Evolutionary conservation across 2,329 filamentous ascomycete species (phyloP), one percentile per base, ranked within the genome.

Genomic region (Coniochaeta pulveracea): DNA sequence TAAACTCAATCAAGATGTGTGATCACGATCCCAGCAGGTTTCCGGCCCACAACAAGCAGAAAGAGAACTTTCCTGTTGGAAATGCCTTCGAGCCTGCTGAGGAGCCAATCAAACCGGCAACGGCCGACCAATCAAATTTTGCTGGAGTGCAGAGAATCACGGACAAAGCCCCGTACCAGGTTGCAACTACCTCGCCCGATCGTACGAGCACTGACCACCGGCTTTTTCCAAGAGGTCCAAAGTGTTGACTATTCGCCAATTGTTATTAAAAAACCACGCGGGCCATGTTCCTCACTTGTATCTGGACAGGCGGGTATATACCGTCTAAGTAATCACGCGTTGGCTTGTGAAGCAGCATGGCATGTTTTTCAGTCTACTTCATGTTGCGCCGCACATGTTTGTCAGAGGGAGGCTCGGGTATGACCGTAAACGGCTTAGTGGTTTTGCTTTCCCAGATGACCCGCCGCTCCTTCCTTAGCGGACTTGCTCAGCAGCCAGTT

Each of bases 381-480:
- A n/a, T 28, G 26, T 17, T 17, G 16, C 16, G 7, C 18, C 10
- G 16, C 16, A 19, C 6, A 29, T 29, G 3, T 5, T 31, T 31
- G 28, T 17, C 28, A 14, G 8, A 23, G n/a, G n/a, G n/a, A n/a
- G n/a, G n/a, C n/a, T n/a, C n/a, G n/a, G n/a, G n/a, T n/a, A n/a
- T n/a, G n/a, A n/a, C n/a, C n/a, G n/a, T n/a, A n/a, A n/a, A n/a
- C n/a, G n/a, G n/a, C n/a, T n/a, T n/a, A n/a, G n/a, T n/a, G n/a
- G n/a, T n/a, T n/a, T n/a, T n/a, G n/a, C n/a, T 23, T n/a, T 23
- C 8, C 21, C 8, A 23, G n/a, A 10, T 14, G n/a, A 19, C 18
- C 22, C 28, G 18, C 28, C 28, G 14, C 28, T 31, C 28, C 28
- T 31, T 31, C 28, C 28, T 19, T 18, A 29, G 28, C 28, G 18